Evolutionary conservation across 371 early-diverging fungal genomes (phyloP), one percentile per base, ranked within the genome.

Genomic region (Mortierella polycephala): DNA sequence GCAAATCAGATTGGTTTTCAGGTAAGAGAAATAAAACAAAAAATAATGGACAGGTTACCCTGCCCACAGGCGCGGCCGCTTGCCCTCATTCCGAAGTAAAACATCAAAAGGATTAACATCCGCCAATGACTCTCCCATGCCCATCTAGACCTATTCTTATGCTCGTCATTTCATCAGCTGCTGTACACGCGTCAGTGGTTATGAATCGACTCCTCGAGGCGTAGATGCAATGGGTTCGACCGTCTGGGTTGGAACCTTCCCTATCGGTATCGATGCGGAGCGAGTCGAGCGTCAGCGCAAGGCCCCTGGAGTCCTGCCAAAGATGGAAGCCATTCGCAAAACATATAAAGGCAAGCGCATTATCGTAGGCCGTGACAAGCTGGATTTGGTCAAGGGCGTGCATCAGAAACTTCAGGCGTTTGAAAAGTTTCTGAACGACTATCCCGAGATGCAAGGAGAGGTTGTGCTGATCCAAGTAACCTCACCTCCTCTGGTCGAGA

Each of bases 381-480:
- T 98, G 12, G 99, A 99, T 84, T 92, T 94, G 56, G 97, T 98
- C 64, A 99, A 99, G 79, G 99, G 99, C 23, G 96, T 99, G 41
- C 89, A 95, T 37, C 98, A 99, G 75, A 98, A 99, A 82, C 81
- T 99, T 39, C 89, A 92, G 45, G 97, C 96, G 0, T 99, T 96
- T 83, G 96, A 97, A 83, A 92, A 90, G 73, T 98, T 99, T 64
- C 80, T 99, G 61, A 80, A 83, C 9, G 87, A 91, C 57, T 95
- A 95, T 79, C 98, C 98, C 4, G 94, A 98, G 71, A 95, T 94
- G 92, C 88, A 87, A 21, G 90, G 94, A 55, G 68, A 92, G 83
- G 98, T 97, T 7, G 95, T 96, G n/a, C 74, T 98, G 61, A 94
- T 98, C 59, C 99, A 99, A 81, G 85, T 90, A 57, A 86, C 90